Evolutionary conservation across 2,329 filamentous ascomycete species (phyloP).

Genomic region (Aureobasidium subglaciale): DNA sequence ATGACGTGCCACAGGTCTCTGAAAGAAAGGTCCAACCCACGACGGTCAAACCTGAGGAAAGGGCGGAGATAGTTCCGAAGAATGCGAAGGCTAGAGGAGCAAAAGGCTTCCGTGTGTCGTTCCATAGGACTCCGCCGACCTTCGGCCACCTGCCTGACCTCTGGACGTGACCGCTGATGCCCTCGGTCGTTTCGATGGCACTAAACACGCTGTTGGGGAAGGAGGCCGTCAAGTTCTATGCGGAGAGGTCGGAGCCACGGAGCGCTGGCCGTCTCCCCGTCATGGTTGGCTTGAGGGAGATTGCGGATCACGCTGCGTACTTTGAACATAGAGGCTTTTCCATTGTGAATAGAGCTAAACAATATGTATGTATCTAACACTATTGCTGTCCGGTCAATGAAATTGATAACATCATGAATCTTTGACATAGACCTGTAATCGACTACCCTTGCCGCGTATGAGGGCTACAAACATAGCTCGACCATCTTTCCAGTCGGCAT

Average conservation of each 20-base stretch:
- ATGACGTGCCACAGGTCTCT: not conserved
- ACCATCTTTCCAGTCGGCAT: slow-evolving; percentile 21
- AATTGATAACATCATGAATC: not conserved
- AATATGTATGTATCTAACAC: too few species aligned
- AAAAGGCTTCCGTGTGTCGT: not conserved
- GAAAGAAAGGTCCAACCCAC: not conserved
- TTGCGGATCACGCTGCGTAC: not conserved
- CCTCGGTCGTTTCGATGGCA: too few species aligned
- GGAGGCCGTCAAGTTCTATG: not conserved
- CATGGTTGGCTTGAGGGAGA: not conserved
- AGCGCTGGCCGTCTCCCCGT: not conserved
- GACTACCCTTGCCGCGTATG: not conserved
- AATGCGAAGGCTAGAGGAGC: not conserved
- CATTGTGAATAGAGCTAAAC: too few species aligned
- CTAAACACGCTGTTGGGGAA: not conserved
- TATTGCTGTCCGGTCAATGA: too few species aligned
- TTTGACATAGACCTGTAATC: not conserved
- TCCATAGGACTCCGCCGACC: not conserved
- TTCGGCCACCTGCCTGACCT: not conserved
- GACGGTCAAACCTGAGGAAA: not conserved
- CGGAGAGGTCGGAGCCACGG: not conserved
- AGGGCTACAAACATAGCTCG: slow-evolving; percentile 20
- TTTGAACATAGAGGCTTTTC: slow-evolving; percentile 3
- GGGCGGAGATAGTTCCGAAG: not conserved
- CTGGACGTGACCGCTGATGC: not conserved